These are phyloP conservation scores for Cladochytrium replicatum DNA, from an alignment of 192 early-diverging fungal species.

Conservation along the genomic window DNA sequence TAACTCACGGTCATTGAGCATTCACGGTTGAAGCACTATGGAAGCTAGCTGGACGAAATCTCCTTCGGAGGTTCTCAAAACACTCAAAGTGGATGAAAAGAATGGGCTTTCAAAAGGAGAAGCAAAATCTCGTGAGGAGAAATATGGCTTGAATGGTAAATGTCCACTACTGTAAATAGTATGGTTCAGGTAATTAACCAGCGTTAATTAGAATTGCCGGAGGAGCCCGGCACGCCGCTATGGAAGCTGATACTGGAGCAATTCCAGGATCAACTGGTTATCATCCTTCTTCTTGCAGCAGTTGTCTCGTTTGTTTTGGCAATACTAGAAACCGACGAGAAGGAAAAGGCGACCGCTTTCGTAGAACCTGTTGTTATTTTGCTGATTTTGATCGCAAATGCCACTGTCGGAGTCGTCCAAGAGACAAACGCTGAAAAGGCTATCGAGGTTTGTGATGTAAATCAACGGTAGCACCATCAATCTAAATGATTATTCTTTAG, in stretches of 20 bases:
- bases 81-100: constrained; percentile 53
- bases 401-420: constrained; percentile 92
- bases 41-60: constrained; percentile 53
- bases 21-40: no score
- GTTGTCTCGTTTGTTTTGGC: constrained; percentile 88
- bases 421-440: constrained; percentile 95
- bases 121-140: constrained; percentile 43
- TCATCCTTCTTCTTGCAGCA: constrained; percentile 88
- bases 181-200: background rate
- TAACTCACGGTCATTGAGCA: no score
- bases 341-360: constrained; percentile 71
- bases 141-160: constrained; percentile 79
- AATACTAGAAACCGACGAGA: constrained; percentile 60
- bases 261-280: constrained; percentile 96
- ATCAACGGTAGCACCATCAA: background rate
- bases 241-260: constrained; percentile 93
- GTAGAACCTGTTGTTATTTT: constrained; percentile 98
- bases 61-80: constrained; percentile 52
- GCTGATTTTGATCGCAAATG: constrained; percentile 95
- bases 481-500: constrained; percentile 19
- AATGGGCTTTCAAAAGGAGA: constrained; percentile 60
- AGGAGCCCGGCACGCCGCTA: constrained; percentile 80
- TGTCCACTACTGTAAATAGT: no score
- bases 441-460: constrained; percentile 60
- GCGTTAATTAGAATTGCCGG: constrained; percentile 84